Evolutionary conservation across 805 yeast species (phyloP).

Genomic region (Ogataea minuta): DNA sequence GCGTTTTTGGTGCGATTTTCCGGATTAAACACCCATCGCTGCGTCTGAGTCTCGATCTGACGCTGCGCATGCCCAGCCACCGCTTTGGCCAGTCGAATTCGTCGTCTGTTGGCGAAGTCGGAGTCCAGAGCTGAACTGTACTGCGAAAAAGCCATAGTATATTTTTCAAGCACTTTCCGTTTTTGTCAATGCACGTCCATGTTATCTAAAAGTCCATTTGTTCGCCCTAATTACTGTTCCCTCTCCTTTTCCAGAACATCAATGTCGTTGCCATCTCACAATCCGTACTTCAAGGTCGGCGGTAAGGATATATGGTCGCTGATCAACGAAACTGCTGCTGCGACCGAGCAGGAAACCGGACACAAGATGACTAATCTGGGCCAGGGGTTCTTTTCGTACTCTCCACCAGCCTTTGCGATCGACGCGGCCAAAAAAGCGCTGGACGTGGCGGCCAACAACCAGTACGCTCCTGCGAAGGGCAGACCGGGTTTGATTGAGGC

Average conservation of each 20-base stretch:
- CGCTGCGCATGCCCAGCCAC: constrained; percentile 8
- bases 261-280: constrained; percentile 44
- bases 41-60: background rate
- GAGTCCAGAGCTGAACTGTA: constrained; percentile 8
- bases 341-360: constrained; percentile 66
- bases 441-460: constrained; percentile 73
- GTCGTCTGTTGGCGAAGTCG: constrained; percentile 7
- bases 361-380: constrained; percentile 85
- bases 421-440: constrained; percentile 78
- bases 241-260: constrained; percentile 5
- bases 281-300: constrained; percentile 67
- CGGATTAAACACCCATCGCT: constrained; percentile 9
- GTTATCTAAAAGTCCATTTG: constrained; percentile 6
- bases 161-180: constrained; percentile 3
- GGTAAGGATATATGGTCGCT: constrained; percentile 93
- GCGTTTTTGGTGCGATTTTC: constrained; percentile 13
- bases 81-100: constrained; percentile 6
- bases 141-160: constrained; percentile 7
- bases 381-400: constrained; percentile 95
- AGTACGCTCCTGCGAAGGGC: constrained; percentile 91
- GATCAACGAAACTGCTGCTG: constrained; percentile 93
- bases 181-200: constrained; percentile 10
- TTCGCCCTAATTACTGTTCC: constrained; percentile 1
- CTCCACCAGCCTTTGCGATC: constrained; percentile 92
- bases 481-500: constrained; percentile 72